These are phyloP conservation scores for Musa troglodytarum DNA, from an alignment of 176 grass and related monocot genomes.

Conservation along the genomic window DNA sequence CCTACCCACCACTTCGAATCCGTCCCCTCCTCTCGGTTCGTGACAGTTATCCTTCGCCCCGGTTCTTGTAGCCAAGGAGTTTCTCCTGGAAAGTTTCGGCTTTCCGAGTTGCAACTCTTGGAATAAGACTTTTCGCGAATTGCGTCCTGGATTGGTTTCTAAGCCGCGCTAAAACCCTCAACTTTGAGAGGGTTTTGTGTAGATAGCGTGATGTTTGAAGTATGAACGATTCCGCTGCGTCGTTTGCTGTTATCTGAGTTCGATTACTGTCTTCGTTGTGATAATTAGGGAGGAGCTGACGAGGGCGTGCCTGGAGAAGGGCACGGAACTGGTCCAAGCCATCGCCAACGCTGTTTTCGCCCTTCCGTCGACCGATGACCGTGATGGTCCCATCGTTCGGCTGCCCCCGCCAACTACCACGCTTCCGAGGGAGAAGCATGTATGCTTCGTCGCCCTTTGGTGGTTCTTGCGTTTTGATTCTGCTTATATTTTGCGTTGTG, in stretches of 20 bases:
- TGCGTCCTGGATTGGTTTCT: not conserved
- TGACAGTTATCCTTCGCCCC: not conserved
- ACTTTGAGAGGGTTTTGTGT: not conserved
- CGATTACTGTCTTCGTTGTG: conserved; percentile 4
- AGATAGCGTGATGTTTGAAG: not conserved
- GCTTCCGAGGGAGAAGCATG: conserved; percentile 83
- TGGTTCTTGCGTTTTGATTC: not conserved
- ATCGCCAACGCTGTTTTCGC: conserved; percentile 62
- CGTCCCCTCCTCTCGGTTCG: conserved; percentile 32
- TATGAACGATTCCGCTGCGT: not conserved
- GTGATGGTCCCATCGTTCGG: conserved; percentile 62
- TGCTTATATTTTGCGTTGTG: too few species aligned
- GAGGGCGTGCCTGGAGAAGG: conserved; percentile 55
- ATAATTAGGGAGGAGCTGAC: conserved; percentile 47
- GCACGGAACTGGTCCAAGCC: conserved; percentile 60
- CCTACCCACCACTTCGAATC: conserved; percentile 47
- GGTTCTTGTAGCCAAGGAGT: not conserved
- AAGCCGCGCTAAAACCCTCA: not conserved
- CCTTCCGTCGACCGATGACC: conserved; percentile 46
- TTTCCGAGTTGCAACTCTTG: too few species aligned
- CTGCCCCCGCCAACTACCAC: conserved; percentile 44
- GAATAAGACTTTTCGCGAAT: not conserved
- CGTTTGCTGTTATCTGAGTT: not conserved
- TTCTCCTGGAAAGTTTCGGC: not conserved
- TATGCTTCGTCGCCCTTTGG: conserved; percentile 9